Percentiles rank a stretch among this genome's conserved stretches.
Conservation (phyloP, 352 stramenopile species). For the Globisporangium cystogenes region DNA sequence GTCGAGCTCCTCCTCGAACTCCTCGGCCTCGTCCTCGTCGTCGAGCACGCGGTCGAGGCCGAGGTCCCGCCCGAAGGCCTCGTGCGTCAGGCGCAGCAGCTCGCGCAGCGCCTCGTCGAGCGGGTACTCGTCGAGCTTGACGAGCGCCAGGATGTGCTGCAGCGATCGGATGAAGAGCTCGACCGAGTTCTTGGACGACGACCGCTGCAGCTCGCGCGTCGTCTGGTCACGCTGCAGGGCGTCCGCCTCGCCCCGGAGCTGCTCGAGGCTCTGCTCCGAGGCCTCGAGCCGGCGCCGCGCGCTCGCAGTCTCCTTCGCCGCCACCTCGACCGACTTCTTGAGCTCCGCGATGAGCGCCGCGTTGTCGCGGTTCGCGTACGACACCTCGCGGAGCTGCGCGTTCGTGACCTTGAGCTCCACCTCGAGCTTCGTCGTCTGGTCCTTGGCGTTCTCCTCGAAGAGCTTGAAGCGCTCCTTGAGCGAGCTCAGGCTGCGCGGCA, state of each 20-base stretch:
- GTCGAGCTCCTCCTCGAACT: slow-evolving; percentile 59
- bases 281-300: slow-evolving; percentile 32
- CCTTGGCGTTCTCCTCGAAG: slow-evolving; percentile 69
- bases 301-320: slow-evolving; percentile 39
- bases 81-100: slow-evolving; percentile 50
- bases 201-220: slow-evolving; percentile 42
- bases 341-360: slow-evolving; percentile 51
- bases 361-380: slow-evolving; percentile 73
- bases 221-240: slow-evolving; percentile 54
- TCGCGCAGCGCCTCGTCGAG: slow-evolving; percentile 74
- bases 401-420: slow-evolving; percentile 75
- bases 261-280: slow-evolving; percentile 28
- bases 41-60: slow-evolving; percentile 39
- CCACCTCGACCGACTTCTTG: slow-evolving; percentile 42
- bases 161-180: slow-evolving; percentile 48
- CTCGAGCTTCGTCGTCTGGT: slow-evolving; percentile 75
- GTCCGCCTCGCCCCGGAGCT: slow-evolving; percentile 53
- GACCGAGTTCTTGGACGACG: slow-evolving; percentile 47
- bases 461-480: slow-evolving; percentile 72
- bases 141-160: slow-evolving; percentile 60
- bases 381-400: slow-evolving; percentile 65
- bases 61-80: slow-evolving; percentile 54
- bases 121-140: slow-evolving; percentile 73
- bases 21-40: slow-evolving; percentile 52
- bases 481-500: slow-evolving; percentile 33